These are phyloP conservation scores for Parietaria judaica DNA, from an alignment of 306 rosid species.

Conservation along the genomic window DNA sequence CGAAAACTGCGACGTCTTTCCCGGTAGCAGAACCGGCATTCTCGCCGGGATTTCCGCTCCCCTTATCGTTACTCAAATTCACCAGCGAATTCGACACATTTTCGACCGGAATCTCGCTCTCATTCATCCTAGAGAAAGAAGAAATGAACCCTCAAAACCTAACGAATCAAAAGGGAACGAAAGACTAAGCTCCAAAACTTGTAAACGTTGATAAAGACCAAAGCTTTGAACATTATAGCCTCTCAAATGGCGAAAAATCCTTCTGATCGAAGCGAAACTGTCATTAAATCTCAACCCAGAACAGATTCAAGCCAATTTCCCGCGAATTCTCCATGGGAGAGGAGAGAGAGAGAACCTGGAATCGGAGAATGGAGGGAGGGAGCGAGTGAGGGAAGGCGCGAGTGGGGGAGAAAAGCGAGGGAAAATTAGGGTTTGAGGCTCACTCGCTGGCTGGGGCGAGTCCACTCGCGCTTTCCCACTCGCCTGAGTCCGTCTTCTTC, in stretches of 20 bases:
- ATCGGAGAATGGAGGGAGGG: constrained; percentile 14
- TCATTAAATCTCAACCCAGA: too few relatives aligned
- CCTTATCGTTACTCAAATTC: constrained; percentile 35
- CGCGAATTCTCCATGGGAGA: background rate
- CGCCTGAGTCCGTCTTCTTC: constrained; percentile 1
- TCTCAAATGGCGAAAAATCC: too few relatives aligned
- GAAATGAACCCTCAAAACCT: too few relatives aligned
- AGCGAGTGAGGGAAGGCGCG: constrained; percentile 35
- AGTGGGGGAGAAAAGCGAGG: constrained; percentile 22
- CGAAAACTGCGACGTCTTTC: constrained; percentile 45
- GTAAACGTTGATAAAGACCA: too few relatives aligned
- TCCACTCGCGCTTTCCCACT: constrained; percentile 27
- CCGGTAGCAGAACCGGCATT: constrained; percentile 33
- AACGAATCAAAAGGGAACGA: too few relatives aligned
- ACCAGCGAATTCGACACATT: constrained; percentile 22
- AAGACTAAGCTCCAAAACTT: too few relatives aligned
- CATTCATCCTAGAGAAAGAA: constrained; percentile 14
- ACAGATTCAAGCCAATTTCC: background rate
- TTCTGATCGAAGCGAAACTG: too few relatives aligned
- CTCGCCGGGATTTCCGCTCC: constrained; percentile 16
- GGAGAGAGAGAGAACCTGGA: constrained; percentile 14
- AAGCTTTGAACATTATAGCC: too few relatives aligned
- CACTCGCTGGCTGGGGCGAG: constrained; percentile 9
- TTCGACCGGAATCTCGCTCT: constrained; percentile 15
- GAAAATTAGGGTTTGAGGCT: constrained; percentile 17